Evolutionary conservation across 1,284 basidiomycete species (phyloP).

Genomic region (Tetrapyrgos nigripes): DNA sequence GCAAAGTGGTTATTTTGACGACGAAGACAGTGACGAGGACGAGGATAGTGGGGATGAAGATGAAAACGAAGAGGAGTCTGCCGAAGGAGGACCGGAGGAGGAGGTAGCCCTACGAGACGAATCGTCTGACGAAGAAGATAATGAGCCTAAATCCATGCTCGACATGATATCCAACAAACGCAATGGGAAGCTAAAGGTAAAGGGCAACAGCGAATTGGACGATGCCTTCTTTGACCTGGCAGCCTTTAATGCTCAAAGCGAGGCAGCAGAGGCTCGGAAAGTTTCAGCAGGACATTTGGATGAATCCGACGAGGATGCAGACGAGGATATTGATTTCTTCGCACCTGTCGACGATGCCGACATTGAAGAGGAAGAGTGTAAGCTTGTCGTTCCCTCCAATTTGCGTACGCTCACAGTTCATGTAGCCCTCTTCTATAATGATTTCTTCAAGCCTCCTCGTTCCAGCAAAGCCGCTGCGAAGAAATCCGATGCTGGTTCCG

Average conservation of each 20-base stretch:
- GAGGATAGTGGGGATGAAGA: constrained; percentile 44
- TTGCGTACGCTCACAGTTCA: constrained; percentile 13
- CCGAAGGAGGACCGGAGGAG: constrained; percentile 35
- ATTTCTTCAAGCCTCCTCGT: constrained; percentile 74
- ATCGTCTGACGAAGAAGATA: constrained; percentile 24
- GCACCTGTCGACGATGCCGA: constrained; percentile 55
- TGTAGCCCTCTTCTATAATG: constrained; percentile 68
- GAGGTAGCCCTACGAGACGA: constrained; percentile 24
- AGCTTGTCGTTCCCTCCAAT: constrained; percentile 1
- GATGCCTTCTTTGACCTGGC: constrained; percentile 94
- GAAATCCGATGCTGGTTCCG: constrained; percentile 44
- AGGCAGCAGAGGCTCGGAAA: constrained; percentile 76
- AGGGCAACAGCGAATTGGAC: constrained; percentile 62
- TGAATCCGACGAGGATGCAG: constrained; percentile 62
- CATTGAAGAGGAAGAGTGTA: constrained; percentile 45
- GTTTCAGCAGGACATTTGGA: constrained; percentile 68
- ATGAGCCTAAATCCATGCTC: constrained; percentile 21
- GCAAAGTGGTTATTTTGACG: constrained; percentile 21
- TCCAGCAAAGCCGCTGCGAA: constrained; percentile 22
- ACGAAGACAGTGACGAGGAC: constrained; percentile 39
- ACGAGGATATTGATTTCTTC: constrained; percentile 74
- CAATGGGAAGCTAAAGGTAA: constrained; percentile 16
- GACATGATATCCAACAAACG: constrained; percentile 10
- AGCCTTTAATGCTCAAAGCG: constrained; percentile 89
- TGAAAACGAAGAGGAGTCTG: constrained; percentile 40